A percentile compares a stretch with the other conserved stretches of the same genome.
These are phyloP conservation scores for Erucastrum elatum DNA, from an alignment of 345 rosid genomes.

Conservation along the genomic window DNA sequence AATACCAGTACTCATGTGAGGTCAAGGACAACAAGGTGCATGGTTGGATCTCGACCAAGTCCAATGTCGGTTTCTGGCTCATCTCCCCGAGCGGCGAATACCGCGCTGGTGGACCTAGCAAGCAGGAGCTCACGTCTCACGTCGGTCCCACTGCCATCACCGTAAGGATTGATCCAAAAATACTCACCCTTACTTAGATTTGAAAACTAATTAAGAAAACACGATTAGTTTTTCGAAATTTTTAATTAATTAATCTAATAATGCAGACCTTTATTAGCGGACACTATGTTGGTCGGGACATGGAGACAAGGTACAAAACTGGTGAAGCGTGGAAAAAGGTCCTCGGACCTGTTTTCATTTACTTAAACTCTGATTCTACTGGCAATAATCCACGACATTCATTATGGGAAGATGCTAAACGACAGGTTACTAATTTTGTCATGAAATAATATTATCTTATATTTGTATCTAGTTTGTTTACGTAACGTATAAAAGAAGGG, in stretches of 20 bases:
- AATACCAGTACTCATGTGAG: slow-evolving; percentile 73
- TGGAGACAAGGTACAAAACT: slow-evolving; percentile 46
- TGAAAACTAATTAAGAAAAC: neutral
- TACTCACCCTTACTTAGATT: neutral
- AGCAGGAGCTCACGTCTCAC: slow-evolving; percentile 89
- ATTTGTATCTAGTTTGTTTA: neutral
- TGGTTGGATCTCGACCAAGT: slow-evolving; percentile 73
- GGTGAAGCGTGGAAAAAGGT: slow-evolving; percentile 89
- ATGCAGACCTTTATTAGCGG: slow-evolving; percentile 76
- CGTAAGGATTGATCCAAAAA: slow-evolving; percentile 40
- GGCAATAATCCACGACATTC: neutral
- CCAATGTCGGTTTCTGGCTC: slow-evolving; percentile 79
- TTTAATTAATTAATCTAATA: neutral
- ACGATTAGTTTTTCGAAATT: neutral
- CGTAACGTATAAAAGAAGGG: neutral
- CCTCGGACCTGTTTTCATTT: slow-evolving; percentile 72
- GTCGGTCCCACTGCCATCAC: slow-evolving; percentile 66
- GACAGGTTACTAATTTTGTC: slow-evolving; percentile 47
- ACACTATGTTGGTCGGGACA: slow-evolving; percentile 71
- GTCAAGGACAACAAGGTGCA: slow-evolving; percentile 62
- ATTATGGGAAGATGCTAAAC: slow-evolving; percentile 85
- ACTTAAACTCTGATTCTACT: slow-evolving; percentile 57
- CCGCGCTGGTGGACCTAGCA: slow-evolving; percentile 67
- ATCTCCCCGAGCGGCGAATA: slow-evolving; percentile 77
- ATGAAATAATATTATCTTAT: neutral